Base-by-base conservation (phyloP, 148 eudicot genomes). In the Silene latifolia region DNA sequence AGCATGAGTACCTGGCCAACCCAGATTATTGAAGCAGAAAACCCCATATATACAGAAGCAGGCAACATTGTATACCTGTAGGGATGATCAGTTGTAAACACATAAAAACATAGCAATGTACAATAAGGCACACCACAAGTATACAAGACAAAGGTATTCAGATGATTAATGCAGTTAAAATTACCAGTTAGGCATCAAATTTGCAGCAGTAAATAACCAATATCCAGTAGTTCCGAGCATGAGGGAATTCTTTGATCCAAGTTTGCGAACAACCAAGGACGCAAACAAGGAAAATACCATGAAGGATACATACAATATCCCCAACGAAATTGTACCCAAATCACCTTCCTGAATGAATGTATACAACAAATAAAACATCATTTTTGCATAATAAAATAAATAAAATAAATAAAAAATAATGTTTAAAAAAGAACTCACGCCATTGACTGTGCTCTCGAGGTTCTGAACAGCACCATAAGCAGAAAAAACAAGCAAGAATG, bases 61-160 rank as follows among this genome's bases (percentile, higher is more conserved):
- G 97, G 99, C 68, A 95, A 88, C 99, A 95, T 95, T 2, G 96
- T 95, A 81, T 92, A 95, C 99, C 99, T 95, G 79, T 65, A 79
- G 17, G 62, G 63, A 71, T 47, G 58, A 67, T 73, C 57, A 65
- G 4, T 71, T 7, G 51, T 64, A 57, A n/a, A 19, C 27, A 65
- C 13, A 29, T n/a, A 9, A 7, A 13, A n/a, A 57, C 53, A 46
- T 25, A 72, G 63, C 51, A 23, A 21, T 14, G 35, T 63, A 13
- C 4, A 58, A 3, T 51, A 11, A 2, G 17, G 56, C 18, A 51
- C 56, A 15, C 47, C 6, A 32, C 46, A 64, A 4, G 53, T 19
- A 67, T 39, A 42, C 5, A 18, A 15, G 32, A 19, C 64, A 39
- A 24, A 21, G 1, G 25, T 9, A 21, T n/a, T n/a, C n/a, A n/a